These are phyloP conservation scores for Lipomyces yamadae DNA, from an alignment of 805 yeast genomes.

Conservation along the genomic window DNA sequence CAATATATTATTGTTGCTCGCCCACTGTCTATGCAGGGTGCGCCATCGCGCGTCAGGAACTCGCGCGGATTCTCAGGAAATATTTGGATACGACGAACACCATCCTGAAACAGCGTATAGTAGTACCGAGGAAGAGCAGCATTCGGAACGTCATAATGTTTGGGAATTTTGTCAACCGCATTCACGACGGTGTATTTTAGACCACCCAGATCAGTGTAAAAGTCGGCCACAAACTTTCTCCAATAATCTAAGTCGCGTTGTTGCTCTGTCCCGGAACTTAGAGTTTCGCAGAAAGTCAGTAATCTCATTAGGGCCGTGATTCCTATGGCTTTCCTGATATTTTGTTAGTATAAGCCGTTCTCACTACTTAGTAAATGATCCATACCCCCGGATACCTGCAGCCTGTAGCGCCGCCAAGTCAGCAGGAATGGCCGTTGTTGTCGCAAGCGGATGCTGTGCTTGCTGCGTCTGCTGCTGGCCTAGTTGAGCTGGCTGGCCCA, in stretches of 20 bases:
- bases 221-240: slow-evolving; percentile 55
- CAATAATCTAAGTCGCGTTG: slow-evolving; percentile 55
- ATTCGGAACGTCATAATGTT: slow-evolving; percentile 67
- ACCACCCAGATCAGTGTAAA: slow-evolving; percentile 58
- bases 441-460: slow-evolving; percentile 11
- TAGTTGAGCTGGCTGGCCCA: slow-evolving; percentile 16
- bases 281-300: slow-evolving; percentile 55
- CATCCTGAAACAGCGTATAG: slow-evolving; percentile 56
- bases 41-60: slow-evolving; percentile 58
- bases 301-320: slow-evolving; percentile 58
- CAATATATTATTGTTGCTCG: slow-evolving; percentile 55
- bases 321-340: slow-evolving; percentile 49
- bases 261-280: slow-evolving; percentile 53
- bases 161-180: slow-evolving; percentile 51
- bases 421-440: neutral
- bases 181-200: slow-evolving; percentile 53
- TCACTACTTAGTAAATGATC: slow-evolving; percentile 41
- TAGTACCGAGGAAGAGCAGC: slow-evolving; percentile 69
- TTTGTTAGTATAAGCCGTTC: neutral
- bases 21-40: slow-evolving; percentile 59
- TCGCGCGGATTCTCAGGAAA: slow-evolving; percentile 54
- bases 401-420: slow-evolving; percentile 11
- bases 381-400: slow-evolving; percentile 20
- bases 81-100: slow-evolving; percentile 58
- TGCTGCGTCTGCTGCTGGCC: slow-evolving; percentile 16